Conservation (phyloP, 2,329 filamentous ascomycete species). For the Colletotrichum sansevieriae region DNA sequence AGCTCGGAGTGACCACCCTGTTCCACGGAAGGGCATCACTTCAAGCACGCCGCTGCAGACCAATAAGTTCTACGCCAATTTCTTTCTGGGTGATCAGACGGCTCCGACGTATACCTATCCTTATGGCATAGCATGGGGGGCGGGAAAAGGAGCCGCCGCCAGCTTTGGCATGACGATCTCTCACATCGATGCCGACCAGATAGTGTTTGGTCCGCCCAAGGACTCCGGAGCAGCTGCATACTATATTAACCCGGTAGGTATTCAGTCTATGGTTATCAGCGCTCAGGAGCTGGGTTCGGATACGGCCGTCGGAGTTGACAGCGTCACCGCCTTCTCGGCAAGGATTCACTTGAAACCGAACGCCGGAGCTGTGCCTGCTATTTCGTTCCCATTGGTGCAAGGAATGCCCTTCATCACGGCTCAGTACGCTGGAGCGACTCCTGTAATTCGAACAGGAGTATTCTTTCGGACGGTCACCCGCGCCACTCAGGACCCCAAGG, state of each 20-base stretch:
- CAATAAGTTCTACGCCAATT: conserved; percentile 87
- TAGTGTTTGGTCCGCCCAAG: conserved; percentile 73
- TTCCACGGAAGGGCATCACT: conserved; percentile 64
- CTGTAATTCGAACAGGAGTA: conserved; percentile 79
- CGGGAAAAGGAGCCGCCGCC: conserved; percentile 69
- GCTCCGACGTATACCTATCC: conserved; percentile 81
- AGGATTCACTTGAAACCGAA: conserved; percentile 76
- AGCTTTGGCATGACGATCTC: conserved; percentile 85
- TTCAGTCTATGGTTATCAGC: conserved; percentile 85
- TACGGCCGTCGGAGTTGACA: conserved; percentile 69
- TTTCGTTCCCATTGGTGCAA: conserved; percentile 87
- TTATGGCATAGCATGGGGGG: conserved; percentile 77
- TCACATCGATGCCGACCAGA: conserved; percentile 77
- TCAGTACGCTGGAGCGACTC: conserved; percentile 77
- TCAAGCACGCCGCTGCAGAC: conserved; percentile 70
- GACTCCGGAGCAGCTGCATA: conserved; percentile 72
- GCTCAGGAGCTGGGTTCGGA: conserved; percentile 77
- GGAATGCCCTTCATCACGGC: conserved; percentile 91
- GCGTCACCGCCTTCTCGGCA: conserved; percentile 68
- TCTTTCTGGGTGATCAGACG: conserved; percentile 81
- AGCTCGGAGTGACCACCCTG: conserved; percentile 68
- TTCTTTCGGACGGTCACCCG: conserved; percentile 78
- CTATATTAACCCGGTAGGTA: conserved; percentile 84
- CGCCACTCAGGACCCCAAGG: conserved; percentile 67
- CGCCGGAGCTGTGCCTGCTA: conserved; percentile 65